Percentiles rank a stretch among this genome's conserved stretches.
phyloP scores from a whole-genome alignment of 768 basidiomycete genomes.

The Phylloporus sp. region DNA sequence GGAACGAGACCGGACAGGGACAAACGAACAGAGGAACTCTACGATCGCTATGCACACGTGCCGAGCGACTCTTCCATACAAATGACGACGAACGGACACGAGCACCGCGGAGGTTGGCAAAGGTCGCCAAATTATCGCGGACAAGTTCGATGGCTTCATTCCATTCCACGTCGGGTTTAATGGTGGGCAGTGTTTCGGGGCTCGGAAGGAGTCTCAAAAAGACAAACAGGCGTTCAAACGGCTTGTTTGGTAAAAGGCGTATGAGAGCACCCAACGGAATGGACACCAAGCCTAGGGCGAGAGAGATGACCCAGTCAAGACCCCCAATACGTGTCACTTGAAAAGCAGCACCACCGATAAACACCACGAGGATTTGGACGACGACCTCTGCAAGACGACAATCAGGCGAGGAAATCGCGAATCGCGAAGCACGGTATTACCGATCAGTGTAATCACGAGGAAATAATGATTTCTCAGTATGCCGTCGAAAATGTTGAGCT shows the following conservation, averaged over 20 bases:
- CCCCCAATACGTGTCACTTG: conserved; percentile 76
- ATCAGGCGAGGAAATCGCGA: conserved; percentile 5
- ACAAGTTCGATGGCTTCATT: conserved; percentile 77
- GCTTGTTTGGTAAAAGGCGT: conserved; percentile 75
- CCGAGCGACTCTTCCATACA: conserved; percentile 73
- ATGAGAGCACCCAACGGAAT: conserved; percentile 84
- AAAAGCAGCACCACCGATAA: conserved; percentile 89
- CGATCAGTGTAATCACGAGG: conserved; percentile 77
- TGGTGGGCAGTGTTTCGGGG: conserved; percentile 58
- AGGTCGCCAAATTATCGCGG: conserved; percentile 82
- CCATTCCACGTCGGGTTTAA: conserved; percentile 62
- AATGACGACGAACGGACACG: conserved; percentile 82
- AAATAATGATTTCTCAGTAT: conserved; percentile 80
- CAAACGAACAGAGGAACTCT: conserved; percentile 44
- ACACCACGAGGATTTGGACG: conserved; percentile 84
- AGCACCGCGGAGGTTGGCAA: conserved; percentile 83
- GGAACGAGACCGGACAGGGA: conserved; percentile 8
- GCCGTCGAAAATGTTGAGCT: conserved; percentile 87
- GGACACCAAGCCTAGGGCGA: conserved; percentile 82
- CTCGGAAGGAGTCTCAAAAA: conserved; percentile 57
- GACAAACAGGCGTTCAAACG: conserved; percentile 64
- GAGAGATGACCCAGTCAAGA: conserved; percentile 89
- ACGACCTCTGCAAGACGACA: conserved; percentile 61
- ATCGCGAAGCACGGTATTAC: conserved; percentile 39
- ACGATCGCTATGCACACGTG: conserved; percentile 49